phyloP scores from a whole-genome alignment of 192 early-diverging fungal species.

The Chytriomyces hyalinus region DNA sequence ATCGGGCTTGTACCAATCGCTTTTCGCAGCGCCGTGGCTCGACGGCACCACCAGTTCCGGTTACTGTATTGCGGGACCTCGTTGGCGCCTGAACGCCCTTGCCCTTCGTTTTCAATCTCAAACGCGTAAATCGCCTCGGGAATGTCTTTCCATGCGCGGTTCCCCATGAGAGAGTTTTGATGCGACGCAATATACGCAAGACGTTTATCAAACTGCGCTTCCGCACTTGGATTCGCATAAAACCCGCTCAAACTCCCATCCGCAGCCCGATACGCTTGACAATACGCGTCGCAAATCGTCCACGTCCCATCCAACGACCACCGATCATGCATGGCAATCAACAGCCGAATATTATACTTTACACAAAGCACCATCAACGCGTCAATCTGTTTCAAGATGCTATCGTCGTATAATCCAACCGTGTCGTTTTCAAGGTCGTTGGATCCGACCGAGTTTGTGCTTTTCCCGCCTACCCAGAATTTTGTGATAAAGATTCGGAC shows the following conservation, averaged over 20 bases:
- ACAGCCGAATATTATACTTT: conserved; percentile 20
- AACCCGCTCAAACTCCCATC: conserved; percentile 7
- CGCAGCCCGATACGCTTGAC: conserved; percentile 9
- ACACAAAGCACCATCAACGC: conserved; percentile 10
- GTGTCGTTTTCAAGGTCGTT: conserved; percentile 25
- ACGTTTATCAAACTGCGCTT: background rate
- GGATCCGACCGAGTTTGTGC: conserved; percentile 20
- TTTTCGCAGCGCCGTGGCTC: conserved; percentile 5
- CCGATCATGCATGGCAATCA: conserved; percentile 29
- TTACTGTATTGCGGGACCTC: conserved; percentile 19
- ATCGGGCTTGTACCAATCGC: background rate
- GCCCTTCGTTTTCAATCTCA: conserved; percentile 36
- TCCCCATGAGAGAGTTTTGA: conserved; percentile 18
- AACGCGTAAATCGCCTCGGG: conserved; percentile 32
- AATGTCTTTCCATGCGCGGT: conserved; percentile 32
- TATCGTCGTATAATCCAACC: conserved; percentile 28
- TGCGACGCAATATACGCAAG: conserved; percentile 33
- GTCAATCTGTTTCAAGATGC: conserved; percentile 30
- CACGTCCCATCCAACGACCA: conserved; percentile 19
- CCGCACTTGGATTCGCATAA: background rate
- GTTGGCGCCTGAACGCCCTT: conserved; percentile 3
- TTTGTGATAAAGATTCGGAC: conserved; percentile 32
- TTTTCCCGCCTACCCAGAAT: conserved; percentile 28
- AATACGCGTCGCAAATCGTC: conserved; percentile 36
- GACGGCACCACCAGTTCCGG: conserved; percentile 31